Percentiles rank a stretch among this genome's conserved stretches.
Evolutionary conservation across 345 rosid species (phyloP).

Genomic region (Gossypium bickii): DNA sequence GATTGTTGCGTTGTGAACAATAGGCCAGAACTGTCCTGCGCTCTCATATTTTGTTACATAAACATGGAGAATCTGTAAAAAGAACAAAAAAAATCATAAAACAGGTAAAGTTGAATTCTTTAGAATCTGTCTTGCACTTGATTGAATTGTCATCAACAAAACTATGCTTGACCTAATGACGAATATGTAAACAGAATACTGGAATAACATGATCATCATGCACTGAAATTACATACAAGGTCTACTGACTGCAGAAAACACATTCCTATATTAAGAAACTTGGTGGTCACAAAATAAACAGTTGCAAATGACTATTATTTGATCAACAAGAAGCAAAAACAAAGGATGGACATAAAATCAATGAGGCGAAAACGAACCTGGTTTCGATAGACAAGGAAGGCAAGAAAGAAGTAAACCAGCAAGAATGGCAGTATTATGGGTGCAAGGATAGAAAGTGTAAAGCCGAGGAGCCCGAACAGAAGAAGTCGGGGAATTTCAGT

Average conservation of each 20-base stretch:
- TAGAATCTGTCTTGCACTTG: not conserved
- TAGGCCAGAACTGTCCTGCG: conserved; percentile 86
- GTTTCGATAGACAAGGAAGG: conserved; percentile 66
- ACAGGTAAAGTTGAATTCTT: not conserved
- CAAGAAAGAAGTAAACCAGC: conserved; percentile 67
- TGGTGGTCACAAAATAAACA: not conserved
- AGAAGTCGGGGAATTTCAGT: conserved; percentile 82
- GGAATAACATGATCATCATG: not conserved
- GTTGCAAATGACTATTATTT: not conserved
- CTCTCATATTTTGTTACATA: conserved; percentile 66
- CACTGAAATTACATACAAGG: not conserved
- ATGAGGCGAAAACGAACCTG: conserved; percentile 43
- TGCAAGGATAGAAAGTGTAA: conserved; percentile 74
- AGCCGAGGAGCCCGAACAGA: conserved; percentile 80
- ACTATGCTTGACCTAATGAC: not conserved
- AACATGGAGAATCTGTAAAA: conserved; percentile 71
- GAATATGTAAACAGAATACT: not conserved
- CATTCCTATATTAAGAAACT: conserved; percentile 1
- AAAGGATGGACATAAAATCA: not conserved
- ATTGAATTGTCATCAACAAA: not conserved
- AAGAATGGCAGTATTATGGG: conserved; percentile 78
- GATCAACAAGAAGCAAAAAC: not conserved
- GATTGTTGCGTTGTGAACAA: conserved; percentile 78
- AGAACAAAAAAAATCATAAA: not conserved
- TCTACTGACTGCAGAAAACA: not conserved